These are phyloP conservation scores for Phytophthora citricola DNA, from an alignment of 352 stramenopile species.

Conservation along the genomic window DNA sequence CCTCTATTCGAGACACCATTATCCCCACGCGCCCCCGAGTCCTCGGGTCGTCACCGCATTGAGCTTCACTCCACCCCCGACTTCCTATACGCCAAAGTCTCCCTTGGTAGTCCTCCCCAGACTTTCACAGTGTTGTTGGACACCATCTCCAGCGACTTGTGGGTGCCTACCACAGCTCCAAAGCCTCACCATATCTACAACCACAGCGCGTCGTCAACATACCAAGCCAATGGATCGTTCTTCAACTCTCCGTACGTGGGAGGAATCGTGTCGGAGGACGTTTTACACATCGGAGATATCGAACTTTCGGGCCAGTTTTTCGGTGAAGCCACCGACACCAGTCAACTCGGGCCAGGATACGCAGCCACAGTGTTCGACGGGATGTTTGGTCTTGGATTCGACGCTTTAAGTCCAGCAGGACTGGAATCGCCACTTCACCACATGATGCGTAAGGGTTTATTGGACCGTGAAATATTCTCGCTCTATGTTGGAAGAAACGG, in stretches of 20 bases:
- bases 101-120: slow-evolving; percentile 86
- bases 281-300: too few species aligned
- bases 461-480: slow-evolving; percentile 90
- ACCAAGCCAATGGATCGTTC: slow-evolving; percentile 81
- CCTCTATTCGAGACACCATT: too few species aligned
- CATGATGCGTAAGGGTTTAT: slow-evolving; percentile 81
- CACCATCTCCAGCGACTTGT: slow-evolving; percentile 94
- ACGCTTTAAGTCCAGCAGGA: slow-evolving; percentile 85
- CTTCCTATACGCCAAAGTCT: slow-evolving; percentile 68
- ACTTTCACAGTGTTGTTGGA: slow-evolving; percentile 94
- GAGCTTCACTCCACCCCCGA: background rate
- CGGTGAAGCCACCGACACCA: slow-evolving; percentile 89
- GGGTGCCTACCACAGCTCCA: slow-evolving; percentile 79
- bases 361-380: slow-evolving; percentile 94
- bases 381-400: slow-evolving; percentile 94
- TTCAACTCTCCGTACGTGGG: slow-evolving; percentile 94
- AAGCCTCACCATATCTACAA: slow-evolving; percentile 76
- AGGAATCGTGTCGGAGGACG: slow-evolving; percentile 42
- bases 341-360: slow-evolving; percentile 92
- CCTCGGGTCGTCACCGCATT: background rate
- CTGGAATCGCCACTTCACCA: slow-evolving; percentile 92
- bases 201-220: slow-evolving; percentile 74
- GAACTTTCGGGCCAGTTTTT: slow-evolving; percentile 46
- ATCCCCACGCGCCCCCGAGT: too few species aligned
- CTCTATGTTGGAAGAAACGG: slow-evolving; percentile 91